These are phyloP conservation scores for Durio zibethinus DNA, from an alignment of 345 rosid genomes.

Conservation along the genomic window DNA sequence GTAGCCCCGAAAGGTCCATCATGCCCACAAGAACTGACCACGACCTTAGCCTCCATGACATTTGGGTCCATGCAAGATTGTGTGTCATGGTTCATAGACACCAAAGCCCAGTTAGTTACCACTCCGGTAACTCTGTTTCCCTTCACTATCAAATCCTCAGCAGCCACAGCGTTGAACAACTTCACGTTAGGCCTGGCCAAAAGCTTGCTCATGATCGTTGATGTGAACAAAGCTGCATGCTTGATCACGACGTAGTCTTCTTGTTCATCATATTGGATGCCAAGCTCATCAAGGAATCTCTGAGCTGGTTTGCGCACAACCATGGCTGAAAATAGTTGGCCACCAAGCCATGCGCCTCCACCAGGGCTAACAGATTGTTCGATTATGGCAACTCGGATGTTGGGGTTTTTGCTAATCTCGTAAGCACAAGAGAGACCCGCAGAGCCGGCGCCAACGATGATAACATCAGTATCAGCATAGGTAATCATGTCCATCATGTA, in stretches of 20 bases:
- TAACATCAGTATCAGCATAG: slow-evolving; percentile 64
- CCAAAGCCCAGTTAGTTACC: slow-evolving; percentile 94
- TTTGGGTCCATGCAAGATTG: slow-evolving; percentile 98
- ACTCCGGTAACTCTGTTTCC: slow-evolving; percentile 64
- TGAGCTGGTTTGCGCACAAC: slow-evolving; percentile 95
- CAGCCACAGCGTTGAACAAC: slow-evolving; percentile 93
- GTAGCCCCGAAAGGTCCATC: slow-evolving; percentile 94
- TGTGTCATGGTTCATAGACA: slow-evolving; percentile 86
- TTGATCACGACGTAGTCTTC: slow-evolving; percentile 77
- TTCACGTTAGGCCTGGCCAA: slow-evolving; percentile 91
- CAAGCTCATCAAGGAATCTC: slow-evolving; percentile 71
- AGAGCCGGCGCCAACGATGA: slow-evolving; percentile 69
- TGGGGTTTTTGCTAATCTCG: slow-evolving; percentile 69
- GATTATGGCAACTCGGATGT: slow-evolving; percentile 50
- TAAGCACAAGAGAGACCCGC: slow-evolving; percentile 68
- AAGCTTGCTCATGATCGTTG: slow-evolving; percentile 97
- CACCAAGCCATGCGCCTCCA: slow-evolving; percentile 85
- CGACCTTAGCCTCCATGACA: slow-evolving; percentile 94
- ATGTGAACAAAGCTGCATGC: slow-evolving; percentile 89
- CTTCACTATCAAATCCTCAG: slow-evolving; percentile 86
- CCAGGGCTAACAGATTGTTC: slow-evolving; percentile 82
- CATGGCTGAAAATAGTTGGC: slow-evolving; percentile 86
- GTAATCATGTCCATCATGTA: slow-evolving; percentile 78
- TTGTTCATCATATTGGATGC: slow-evolving; percentile 75
- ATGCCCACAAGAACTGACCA: slow-evolving; percentile 92